A percentile compares a stretch with the other conserved stretches of the same genome.
Conservation (phyloP, 495 filamentous ascomycete species). For the Lasiosphaeria miniovina region DNA sequence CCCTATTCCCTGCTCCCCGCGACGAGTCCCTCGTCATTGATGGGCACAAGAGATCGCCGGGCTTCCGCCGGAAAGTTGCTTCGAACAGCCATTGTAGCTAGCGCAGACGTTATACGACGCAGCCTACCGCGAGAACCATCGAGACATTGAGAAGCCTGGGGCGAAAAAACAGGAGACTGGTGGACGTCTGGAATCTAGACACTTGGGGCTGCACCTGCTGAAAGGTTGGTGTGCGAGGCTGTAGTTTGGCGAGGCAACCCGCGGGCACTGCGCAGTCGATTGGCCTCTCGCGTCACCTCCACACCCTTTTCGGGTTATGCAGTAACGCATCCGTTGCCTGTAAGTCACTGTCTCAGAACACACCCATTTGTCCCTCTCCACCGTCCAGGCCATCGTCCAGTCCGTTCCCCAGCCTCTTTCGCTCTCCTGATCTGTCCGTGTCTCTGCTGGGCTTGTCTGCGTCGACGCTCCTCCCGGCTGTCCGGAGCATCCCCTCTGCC, state of each 20-base stretch:
- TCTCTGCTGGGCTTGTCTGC: not conserved
- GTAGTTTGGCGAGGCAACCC: not conserved
- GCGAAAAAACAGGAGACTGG: too few species aligned
- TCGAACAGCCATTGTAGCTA: too few species aligned
- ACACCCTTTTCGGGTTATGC: conserved; percentile 1
- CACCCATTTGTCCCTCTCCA: not conserved
- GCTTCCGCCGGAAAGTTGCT: too few species aligned
- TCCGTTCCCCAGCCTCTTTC: not conserved
- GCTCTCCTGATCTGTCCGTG: not conserved
- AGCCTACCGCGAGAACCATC: too few species aligned
- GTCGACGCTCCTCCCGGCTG: not conserved
- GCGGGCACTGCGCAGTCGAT: not conserved
- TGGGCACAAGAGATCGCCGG: not conserved
- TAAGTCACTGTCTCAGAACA: conserved; percentile 13
- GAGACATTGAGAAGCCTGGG: too few species aligned
- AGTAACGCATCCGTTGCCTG: conserved; percentile 4
- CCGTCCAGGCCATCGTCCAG: not conserved
- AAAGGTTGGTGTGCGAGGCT: too few species aligned
- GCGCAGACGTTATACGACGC: too few species aligned
- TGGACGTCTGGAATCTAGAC: too few species aligned
- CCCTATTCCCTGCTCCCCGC: conserved; percentile 2
- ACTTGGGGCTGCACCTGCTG: too few species aligned
- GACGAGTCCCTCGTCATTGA: not conserved
- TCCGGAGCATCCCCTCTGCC: not conserved
- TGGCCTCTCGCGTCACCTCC: not conserved